A percentile compares a stretch with the other conserved stretches of the same genome.
Conservation (phyloP, 2,329 filamentous ascomycete genomes). For the Hypoxylon sp. region DNA sequence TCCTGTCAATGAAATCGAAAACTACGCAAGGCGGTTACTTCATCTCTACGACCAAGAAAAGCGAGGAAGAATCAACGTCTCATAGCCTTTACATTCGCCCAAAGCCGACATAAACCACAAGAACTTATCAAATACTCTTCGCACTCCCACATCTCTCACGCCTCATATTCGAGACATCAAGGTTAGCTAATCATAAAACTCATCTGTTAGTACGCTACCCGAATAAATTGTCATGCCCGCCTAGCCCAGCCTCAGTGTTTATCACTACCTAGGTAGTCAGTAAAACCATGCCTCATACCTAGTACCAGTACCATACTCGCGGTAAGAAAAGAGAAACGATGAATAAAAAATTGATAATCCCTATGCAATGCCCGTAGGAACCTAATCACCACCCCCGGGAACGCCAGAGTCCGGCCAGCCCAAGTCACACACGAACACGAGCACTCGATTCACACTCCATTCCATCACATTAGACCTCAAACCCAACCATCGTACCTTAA, state of each 20-base stretch:
- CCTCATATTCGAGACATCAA: not conserved
- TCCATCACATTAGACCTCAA: not conserved
- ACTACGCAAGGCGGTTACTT: not conserved
- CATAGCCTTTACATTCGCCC: not conserved
- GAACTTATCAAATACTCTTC: not conserved
- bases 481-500: not conserved
- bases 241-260: conserved; percentile 1
- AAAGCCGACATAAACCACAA: not conserved
- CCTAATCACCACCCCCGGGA: conserved; percentile 13
- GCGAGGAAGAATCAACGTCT: not conserved
- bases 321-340: not conserved
- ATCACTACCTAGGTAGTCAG: not conserved
- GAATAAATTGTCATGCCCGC: conserved; percentile 17
- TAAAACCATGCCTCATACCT: conserved; percentile 12
- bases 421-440: conserved; percentile 6
- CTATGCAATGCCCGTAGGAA: conserved; percentile 25
- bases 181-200: conserved; percentile 8
- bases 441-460: conserved; percentile 10
- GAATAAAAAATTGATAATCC: conserved; percentile 9
- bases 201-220: conserved; percentile 17
- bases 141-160: not conserved
- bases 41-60: not conserved
- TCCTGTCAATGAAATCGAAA: no score
- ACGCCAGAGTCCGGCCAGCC: conserved; percentile 23
- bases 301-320: conserved; percentile 1